Base-by-base conservation (phyloP, 257 asterid species). In the Handroanthus guayacan region DNA sequence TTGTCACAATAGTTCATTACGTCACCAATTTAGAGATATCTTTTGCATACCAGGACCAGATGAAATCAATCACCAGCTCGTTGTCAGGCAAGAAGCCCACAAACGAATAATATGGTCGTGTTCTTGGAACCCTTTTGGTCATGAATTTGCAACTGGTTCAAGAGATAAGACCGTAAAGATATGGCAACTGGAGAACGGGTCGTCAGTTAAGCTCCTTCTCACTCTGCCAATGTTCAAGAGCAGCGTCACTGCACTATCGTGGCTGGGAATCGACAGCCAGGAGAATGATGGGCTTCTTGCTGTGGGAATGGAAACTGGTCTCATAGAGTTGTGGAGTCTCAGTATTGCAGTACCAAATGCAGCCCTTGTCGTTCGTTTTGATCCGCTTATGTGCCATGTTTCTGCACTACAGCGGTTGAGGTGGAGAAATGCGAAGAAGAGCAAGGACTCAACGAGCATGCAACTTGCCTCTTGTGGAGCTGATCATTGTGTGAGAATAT, bases 51-150 rank as follows among this genome's bases (percentile, higher is more conserved):
- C 86, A 92, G 97, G 89, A 76, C 58, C 72, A n/a, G 91, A 86
- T 68, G 89, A 87, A 84, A 72, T 87, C 74, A 80, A 70, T 57
- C 87, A 85, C 69, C 76, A 87, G 76, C 90, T 93, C 1, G 78
- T 88, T n/a, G 55, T 78, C 16, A 89, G 80, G 85, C 97, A 90
- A 74, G 98, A 92, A 72, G 99, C 95, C 72, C 98, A 95, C 62
- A 92, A 91, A 86, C 79, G 97, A 86, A 95, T 95, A 62, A 90
- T 95, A 81, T 93, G 99, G 99, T 87, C 97, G 1, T 89, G 99
- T 83, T 88, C 97, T 16, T 93, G 99, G 99, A 92, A 89, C 83
- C 97, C 97, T 0, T 88, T 82, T 48, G 84, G 91, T 34, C 93
- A 91, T 50, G 93, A 90, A 83, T 95, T 95, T 67, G 97, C 98